These are phyloP conservation scores for Sporisorium sorghi DNA, from an alignment of 1,284 basidiomycete genomes.

Conservation along the genomic window DNA sequence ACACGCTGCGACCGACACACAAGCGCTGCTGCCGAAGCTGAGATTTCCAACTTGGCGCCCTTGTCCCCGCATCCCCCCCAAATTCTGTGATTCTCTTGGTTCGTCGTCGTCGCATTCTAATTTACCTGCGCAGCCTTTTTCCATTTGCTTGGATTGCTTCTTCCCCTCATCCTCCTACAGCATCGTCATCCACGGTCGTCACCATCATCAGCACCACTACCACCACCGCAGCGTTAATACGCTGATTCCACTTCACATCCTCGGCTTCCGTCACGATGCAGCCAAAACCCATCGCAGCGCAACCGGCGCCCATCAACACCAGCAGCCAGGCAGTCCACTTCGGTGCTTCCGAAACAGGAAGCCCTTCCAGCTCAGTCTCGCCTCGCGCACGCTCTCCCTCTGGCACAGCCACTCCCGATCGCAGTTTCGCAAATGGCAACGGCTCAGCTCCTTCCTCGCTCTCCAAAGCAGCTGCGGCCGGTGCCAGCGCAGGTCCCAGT, in stretches of 20 bases:
- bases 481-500: slow-evolving; percentile 34
- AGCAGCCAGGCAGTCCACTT: slow-evolving; percentile 15
- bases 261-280: slow-evolving; percentile 22
- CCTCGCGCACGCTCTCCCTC: slow-evolving; percentile 38
- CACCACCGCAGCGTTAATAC: neutral
- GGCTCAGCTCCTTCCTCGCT: slow-evolving; percentile 16
- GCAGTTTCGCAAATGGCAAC: slow-evolving; percentile 20
- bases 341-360: slow-evolving; percentile 24
- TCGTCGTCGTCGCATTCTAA: too few species aligned
- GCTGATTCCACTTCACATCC: neutral
- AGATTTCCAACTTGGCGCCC: too few species aligned
- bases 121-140: too few species aligned
- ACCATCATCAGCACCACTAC: neutral
- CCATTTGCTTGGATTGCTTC: too few species aligned
- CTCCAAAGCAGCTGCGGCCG: slow-evolving; percentile 33
- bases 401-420: slow-evolving; percentile 43
- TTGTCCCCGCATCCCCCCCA: too few species aligned
- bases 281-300: slow-evolving; percentile 39
- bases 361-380: slow-evolving; percentile 39
- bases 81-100: too few species aligned
- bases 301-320: slow-evolving; percentile 20
- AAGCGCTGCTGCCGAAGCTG: too few species aligned
- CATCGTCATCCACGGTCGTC: neutral
- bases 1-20: too few species aligned
- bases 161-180: neutral